Evolutionary conservation across 805 yeast genomes (phyloP), one percentile per base, ranked within the genome.

Genomic region (Saccharomycodes ludwigii): DNA sequence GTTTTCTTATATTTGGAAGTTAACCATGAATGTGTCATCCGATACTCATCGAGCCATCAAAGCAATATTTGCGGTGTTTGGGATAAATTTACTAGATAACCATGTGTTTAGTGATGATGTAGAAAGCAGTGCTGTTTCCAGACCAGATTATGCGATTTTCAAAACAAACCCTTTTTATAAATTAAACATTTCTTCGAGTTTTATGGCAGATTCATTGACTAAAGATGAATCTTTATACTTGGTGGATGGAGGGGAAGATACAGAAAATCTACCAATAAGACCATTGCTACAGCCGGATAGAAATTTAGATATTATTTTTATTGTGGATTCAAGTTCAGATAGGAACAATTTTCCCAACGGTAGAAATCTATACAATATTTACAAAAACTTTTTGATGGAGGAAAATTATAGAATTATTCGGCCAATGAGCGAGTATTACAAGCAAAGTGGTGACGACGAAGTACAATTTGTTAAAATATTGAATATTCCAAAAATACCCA

Each of bases 401-500:
- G n/a, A 68, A 44, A n/a, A n/a, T n/a, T n/a, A n/a, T n/a, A n/a
- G n/a, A n/a, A n/a, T n/a, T n/a, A n/a, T n/a, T n/a, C n/a, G n/a
- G n/a, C n/a, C n/a, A n/a, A n/a, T n/a, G n/a, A n/a, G n/a, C n/a
- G n/a, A n/a, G n/a, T n/a, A n/a, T n/a, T n/a, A n/a, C n/a, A n/a
- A n/a, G n/a, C n/a, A n/a, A n/a, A n/a, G n/a, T n/a, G n/a, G n/a
- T n/a, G n/a, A n/a, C n/a, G n/a, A n/a, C n/a, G n/a, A n/a, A n/a
- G n/a, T n/a, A n/a, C n/a, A n/a, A n/a, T n/a, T 41, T 35, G 76
- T 75, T 18, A 63, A 67, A 41, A 71, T 71, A 31, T 70, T 80
- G 20, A 60, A 76, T 4, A 80, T 79, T 65, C 94, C 94, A 9
- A 72, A 79, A 43, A 88, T 84, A 34, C 94, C 94, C 9, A 86